phyloP scores from a whole-genome alignment of 345 rosid genomes.

The Lepidium africanum region DNA sequence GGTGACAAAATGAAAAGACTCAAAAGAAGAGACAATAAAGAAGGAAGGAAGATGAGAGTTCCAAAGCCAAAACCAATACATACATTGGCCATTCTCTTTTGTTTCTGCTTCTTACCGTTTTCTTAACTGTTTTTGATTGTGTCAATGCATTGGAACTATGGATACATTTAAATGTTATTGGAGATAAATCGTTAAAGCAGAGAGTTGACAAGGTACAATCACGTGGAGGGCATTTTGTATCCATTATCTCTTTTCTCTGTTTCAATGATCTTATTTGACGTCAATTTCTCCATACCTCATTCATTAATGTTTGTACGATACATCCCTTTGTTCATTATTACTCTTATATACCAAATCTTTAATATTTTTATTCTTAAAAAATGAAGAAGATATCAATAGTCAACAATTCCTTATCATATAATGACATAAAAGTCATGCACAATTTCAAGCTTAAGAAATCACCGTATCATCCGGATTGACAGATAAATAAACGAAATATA shows the following conservation, averaged over 20 bases:
- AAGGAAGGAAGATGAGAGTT: constrained; percentile 17
- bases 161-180: background rate
- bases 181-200: constrained; percentile 13
- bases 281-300: constrained; percentile 25
- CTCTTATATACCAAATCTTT: background rate
- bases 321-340: constrained; percentile 11
- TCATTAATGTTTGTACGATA: constrained; percentile 17
- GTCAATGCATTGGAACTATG: constrained; percentile 15
- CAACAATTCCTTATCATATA: background rate
- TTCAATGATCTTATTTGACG: constrained; percentile 6
- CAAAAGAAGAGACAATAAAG: background rate
- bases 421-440: background rate
- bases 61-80: constrained; percentile 12
- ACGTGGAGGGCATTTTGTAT: constrained; percentile 15
- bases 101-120: constrained; percentile 22
- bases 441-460: background rate
- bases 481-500: too few relatives aligned
- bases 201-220: constrained; percentile 20
- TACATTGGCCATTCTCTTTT: constrained; percentile 18
- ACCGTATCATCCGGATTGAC: background rate
- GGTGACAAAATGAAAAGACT: constrained; percentile 16
- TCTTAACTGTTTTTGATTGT: constrained; percentile 21
- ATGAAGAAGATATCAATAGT: background rate
- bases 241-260: background rate
- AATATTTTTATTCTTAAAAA: background rate